These are phyloP conservation scores for Solanum pinnatisectum DNA, from an alignment of 257 asterid species.

Conservation along the genomic window DNA sequence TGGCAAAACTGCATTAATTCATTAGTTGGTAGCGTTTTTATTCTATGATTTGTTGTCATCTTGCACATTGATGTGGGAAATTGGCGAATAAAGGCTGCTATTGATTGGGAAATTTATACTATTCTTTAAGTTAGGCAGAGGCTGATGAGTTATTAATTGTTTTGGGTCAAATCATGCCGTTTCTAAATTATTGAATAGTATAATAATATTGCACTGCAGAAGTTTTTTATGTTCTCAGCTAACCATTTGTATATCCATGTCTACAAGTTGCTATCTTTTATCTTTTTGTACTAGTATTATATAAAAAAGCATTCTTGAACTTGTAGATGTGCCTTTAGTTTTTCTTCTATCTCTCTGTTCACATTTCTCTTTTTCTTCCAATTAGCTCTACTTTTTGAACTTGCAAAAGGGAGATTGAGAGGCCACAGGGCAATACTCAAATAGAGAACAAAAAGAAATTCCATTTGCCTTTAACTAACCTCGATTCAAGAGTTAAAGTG, in stretches of 20 bases:
- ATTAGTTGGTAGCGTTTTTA: background rate
- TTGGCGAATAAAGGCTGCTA: background rate
- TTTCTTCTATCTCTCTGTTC: conserved; percentile 11
- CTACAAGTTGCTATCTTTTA: background rate
- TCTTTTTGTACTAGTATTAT: background rate
- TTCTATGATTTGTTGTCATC: background rate
- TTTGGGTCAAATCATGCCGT: conserved; percentile 12
- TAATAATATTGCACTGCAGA: conserved; percentile 1
- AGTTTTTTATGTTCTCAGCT: conserved; percentile 5
- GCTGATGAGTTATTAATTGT: conserved; percentile 4
- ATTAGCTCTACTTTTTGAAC: conserved; percentile 19
- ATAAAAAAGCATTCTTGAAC: background rate
- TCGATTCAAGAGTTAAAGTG: conserved; percentile 47
- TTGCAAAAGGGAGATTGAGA: background rate
- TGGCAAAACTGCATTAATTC: background rate
- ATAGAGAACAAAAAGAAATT: conserved; percentile 27
- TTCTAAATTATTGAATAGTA: background rate
- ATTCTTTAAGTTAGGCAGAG: conserved; percentile 9
- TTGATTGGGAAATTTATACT: background rate
- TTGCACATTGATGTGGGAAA: background rate
- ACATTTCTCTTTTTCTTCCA: conserved; percentile 14
- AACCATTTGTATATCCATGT: background rate
- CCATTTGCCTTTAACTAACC: conserved; percentile 22
- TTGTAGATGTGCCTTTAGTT: background rate
- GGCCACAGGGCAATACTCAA: background rate